phyloP scores from a whole-genome alignment of 2,329 filamentous ascomycete species.

The Dendryphion nanum region DNA sequence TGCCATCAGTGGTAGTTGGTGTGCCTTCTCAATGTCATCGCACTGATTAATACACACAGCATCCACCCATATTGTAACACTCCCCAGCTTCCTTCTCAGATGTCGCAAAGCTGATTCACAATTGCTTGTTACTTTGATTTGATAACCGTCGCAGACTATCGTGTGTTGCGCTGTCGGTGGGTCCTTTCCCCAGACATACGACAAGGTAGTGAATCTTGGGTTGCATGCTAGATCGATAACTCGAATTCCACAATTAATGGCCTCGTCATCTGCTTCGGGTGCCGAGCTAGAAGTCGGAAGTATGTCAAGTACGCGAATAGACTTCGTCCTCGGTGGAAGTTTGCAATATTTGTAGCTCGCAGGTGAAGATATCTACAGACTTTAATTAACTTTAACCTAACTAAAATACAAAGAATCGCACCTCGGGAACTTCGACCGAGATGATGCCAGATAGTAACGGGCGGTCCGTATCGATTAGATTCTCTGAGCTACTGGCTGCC shows the following conservation, averaged over 20 bases:
- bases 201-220: neutral
- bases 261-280: no score
- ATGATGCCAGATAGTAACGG: no score
- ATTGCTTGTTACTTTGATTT: neutral
- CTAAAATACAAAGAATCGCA: no score
- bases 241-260: neutral
- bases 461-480: no score
- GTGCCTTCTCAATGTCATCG: conserved; percentile 13
- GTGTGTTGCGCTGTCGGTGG: neutral
- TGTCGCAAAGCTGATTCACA: neutral
- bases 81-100: neutral
- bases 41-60: conserved; percentile 28
- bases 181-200: conserved; percentile 1
- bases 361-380: no score
- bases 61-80: conserved; percentile 22
- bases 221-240: neutral
- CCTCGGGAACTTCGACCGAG: no score
- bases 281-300: no score
- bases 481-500: no score
- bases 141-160: neutral
- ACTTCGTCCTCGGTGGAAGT: conserved; percentile 9
- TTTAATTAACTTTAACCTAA: no score
- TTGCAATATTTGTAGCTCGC: conserved; percentile 6
- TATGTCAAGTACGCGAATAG: no score
- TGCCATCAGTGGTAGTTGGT: conserved; percentile 20